Conservation (phyloP, 1,139 yeast species). For the Suhomyces yuchorum region DNA sequence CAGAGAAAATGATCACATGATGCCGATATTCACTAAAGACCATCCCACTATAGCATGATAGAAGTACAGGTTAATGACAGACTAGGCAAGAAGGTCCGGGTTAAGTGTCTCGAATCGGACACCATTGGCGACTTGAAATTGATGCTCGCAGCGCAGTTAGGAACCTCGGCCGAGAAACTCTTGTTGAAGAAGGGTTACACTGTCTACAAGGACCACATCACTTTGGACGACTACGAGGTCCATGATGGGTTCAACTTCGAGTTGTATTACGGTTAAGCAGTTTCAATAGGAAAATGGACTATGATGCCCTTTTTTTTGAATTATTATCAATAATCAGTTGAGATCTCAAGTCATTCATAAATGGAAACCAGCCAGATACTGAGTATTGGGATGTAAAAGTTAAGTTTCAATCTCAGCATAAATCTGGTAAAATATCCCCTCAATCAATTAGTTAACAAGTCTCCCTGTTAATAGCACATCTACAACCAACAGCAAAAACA, state of each 20-base stretch:
- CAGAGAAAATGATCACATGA: background rate
- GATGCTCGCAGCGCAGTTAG: slow-evolving; percentile 78
- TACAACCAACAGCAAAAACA: no score
- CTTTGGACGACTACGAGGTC: slow-evolving; percentile 89
- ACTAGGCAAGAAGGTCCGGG: slow-evolving; percentile 83
- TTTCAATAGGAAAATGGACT: background rate
- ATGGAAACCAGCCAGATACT: no score
- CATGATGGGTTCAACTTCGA: slow-evolving; percentile 90
- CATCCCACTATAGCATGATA: slow-evolving; percentile 15
- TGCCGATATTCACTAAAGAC: background rate
- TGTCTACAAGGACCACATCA: slow-evolving; percentile 83
- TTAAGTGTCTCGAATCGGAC: slow-evolving; percentile 83
- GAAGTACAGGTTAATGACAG: slow-evolving; percentile 34
- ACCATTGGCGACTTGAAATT: slow-evolving; percentile 91
- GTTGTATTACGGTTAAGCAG: slow-evolving; percentile 63
- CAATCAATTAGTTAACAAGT: no score
- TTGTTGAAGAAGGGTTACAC: slow-evolving; percentile 77
- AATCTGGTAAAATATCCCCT: no score
- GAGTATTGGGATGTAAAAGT: no score
- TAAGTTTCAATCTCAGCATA: no score
- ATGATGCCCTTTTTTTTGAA: no score
- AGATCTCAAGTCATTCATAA: no score
- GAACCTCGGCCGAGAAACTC: slow-evolving; percentile 66
- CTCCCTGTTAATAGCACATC: no score
- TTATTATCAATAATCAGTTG: no score